A percentile compares a stretch with the other conserved stretches of the same genome.
phyloP scores from a whole-genome alignment of 2,329 filamentous ascomycete species.

The Neocatenulostroma microsporum region DNA sequence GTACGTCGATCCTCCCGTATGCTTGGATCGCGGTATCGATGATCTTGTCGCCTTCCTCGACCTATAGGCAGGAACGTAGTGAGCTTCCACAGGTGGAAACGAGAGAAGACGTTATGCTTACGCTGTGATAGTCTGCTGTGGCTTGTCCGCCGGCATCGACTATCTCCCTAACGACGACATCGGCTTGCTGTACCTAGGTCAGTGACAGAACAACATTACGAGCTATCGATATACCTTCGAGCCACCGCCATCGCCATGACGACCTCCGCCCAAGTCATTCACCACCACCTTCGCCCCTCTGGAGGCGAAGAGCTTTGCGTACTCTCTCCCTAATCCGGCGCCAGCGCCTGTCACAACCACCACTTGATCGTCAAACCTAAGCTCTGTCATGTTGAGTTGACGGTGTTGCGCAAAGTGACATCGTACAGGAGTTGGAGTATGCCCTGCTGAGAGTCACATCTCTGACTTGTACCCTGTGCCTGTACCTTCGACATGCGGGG shows the following conservation, averaged over 20 bases:
- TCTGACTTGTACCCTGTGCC: too few relatives aligned
- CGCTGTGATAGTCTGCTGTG: slow-evolving; percentile 90
- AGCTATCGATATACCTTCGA: slow-evolving; percentile 57
- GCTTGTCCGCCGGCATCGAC: slow-evolving; percentile 83
- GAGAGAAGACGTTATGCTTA: too few relatives aligned
- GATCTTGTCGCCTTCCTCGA: slow-evolving; percentile 86
- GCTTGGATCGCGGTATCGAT: slow-evolving; percentile 74
- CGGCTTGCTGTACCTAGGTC: slow-evolving; percentile 55
- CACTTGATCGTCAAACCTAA: slow-evolving; percentile 79
- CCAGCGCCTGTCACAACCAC: slow-evolving; percentile 79
- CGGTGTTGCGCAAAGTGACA: too few relatives aligned
- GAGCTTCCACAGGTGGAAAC: too few relatives aligned
- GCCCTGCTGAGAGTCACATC: too few relatives aligned
- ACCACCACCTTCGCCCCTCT: slow-evolving; percentile 89
- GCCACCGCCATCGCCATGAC: slow-evolving; percentile 81
- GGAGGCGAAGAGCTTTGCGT: slow-evolving; percentile 79
- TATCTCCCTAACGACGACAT: slow-evolving; percentile 73
- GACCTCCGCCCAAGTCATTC: slow-evolving; percentile 85
- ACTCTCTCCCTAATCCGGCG: slow-evolving; percentile 70
- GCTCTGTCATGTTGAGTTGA: slow-evolving; percentile 21
- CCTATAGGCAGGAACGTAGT: too few relatives aligned
- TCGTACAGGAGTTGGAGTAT: too few relatives aligned
- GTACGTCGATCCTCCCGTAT: slow-evolving; percentile 79
- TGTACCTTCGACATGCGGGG: too few relatives aligned
- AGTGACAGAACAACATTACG: not conserved